Evolutionary conservation across 176 grass and related monocot genomes (phyloP).

Genomic region (Saccharum officinarum): DNA sequence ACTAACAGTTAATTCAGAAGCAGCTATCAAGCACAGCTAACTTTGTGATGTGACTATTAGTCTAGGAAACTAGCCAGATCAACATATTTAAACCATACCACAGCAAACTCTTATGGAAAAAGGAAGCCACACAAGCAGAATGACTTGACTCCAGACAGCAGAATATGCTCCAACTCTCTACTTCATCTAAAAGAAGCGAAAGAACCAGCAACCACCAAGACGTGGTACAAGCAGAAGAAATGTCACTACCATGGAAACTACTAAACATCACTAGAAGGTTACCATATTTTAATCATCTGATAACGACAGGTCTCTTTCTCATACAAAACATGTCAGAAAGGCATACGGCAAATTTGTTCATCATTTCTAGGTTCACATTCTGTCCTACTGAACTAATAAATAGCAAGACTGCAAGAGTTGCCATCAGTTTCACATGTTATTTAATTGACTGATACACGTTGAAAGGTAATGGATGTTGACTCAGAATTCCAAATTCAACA

Average conservation of each 20-base stretch:
- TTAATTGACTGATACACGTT: neutral
- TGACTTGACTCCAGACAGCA: constrained; percentile 16
- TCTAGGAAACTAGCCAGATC: neutral
- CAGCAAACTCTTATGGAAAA: neutral
- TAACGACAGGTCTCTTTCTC: neutral
- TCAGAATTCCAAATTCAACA: constrained; percentile 2
- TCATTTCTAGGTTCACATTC: neutral
- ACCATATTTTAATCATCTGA: neutral
- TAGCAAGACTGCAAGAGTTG: neutral
- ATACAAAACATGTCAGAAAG: neutral
- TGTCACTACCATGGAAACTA: constrained; percentile 12
- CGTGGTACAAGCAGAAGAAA: neutral
- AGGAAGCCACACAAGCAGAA: constrained; percentile 15
- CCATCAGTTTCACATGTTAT: constrained; percentile 12
- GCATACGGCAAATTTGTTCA: neutral
- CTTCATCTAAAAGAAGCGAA: constrained; percentile 16
- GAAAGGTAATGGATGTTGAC: neutral
- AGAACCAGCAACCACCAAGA: constrained; percentile 15
- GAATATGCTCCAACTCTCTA: neutral
- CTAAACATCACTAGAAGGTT: constrained; percentile 3
- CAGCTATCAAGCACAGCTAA: constrained; percentile 4
- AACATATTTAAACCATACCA: neutral
- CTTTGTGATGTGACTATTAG: neutral
- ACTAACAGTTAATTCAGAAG: neutral
- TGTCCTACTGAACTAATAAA: constrained; percentile 19